Evolutionary conservation across 441 rosid genomes (phyloP).

Genomic region (Capsella rubella): DNA sequence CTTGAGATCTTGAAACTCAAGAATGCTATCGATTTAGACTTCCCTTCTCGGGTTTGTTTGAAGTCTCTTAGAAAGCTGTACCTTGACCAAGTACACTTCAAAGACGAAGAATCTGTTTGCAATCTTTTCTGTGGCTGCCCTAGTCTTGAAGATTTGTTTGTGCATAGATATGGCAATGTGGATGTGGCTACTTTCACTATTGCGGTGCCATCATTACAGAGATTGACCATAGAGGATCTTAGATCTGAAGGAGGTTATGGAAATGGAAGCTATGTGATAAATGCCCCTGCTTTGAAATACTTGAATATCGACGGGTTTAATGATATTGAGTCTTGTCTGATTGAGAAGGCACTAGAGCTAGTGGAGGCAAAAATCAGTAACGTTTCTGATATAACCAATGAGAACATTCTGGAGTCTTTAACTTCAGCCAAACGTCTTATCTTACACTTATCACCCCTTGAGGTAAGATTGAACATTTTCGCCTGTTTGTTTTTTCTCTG

Average conservation of each 20-base stretch:
- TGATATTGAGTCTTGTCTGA: not conserved
- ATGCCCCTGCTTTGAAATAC: conserved; percentile 6
- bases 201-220: conserved; percentile 6
- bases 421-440: not conserved
- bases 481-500: not conserved
- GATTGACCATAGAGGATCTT: not conserved
- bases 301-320: not conserved
- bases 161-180: not conserved
- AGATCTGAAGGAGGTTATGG: not conserved
- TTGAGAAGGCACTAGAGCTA: not conserved
- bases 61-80: not conserved
- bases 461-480: not conserved
- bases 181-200: not conserved
- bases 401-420: not conserved
- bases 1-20: not conserved
- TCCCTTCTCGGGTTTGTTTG: not conserved
- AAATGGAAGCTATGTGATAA: not conserved
- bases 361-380: not conserved
- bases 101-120: not conserved
- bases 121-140: not conserved
- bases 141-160: not conserved
- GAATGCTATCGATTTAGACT: not conserved
- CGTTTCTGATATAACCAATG: not conserved
- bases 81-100: not conserved
- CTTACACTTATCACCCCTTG: not conserved